Conservation (phyloP, 345 rosid genomes). For the Heritiera fomes region DNA sequence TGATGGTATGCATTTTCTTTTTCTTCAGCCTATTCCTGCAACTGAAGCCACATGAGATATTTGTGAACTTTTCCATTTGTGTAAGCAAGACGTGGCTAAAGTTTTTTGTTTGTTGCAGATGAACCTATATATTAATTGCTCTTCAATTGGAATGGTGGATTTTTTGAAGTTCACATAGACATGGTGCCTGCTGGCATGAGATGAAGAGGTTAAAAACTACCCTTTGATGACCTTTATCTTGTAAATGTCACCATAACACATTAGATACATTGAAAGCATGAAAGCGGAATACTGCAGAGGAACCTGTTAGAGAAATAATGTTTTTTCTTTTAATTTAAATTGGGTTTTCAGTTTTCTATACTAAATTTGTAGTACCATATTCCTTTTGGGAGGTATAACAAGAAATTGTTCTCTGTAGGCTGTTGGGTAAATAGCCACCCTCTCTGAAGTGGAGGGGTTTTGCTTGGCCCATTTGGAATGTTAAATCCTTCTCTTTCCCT, state of each 20-base stretch:
- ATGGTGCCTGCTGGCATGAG: background rate
- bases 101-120: slow-evolving; percentile 1
- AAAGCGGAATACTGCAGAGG: background rate
- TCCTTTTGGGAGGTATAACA: background rate
- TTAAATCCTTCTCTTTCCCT: background rate
- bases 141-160: background rate
- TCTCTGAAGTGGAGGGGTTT: background rate
- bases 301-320: background rate
- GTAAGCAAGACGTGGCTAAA: background rate
- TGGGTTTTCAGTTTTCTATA: background rate
- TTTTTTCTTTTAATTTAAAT: too few species aligned
- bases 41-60: background rate
- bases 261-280: background rate
- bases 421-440: background rate
- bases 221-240: background rate
- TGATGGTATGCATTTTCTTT: background rate
- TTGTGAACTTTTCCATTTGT: background rate
- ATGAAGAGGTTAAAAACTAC: background rate
- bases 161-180: background rate
- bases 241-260: background rate
- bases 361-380: background rate
- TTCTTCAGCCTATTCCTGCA: background rate
- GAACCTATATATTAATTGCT: background rate
- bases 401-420: background rate
- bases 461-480: background rate